Conservation (phyloP, 495 filamentous ascomycete genomes). For the Neurospora hispaniola region DNA sequence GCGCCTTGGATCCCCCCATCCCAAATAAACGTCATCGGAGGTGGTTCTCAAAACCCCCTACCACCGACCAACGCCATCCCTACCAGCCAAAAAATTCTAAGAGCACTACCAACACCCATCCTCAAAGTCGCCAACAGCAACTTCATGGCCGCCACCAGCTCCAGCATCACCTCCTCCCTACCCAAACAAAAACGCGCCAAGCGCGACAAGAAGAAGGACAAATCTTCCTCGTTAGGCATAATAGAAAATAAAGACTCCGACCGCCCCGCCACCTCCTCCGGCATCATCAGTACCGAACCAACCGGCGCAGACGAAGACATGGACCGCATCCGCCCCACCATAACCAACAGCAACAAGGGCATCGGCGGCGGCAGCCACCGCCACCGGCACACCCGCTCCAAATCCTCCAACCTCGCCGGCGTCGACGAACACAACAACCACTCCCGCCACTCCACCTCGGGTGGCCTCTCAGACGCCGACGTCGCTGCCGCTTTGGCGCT, state of each 20-base stretch:
- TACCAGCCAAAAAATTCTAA: slow-evolving; percentile 81
- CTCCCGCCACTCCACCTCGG: slow-evolving; percentile 4
- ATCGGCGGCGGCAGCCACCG: slow-evolving; percentile 7
- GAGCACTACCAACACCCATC: slow-evolving; percentile 82
- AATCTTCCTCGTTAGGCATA: background rate
- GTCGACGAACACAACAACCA: slow-evolving; percentile 17
- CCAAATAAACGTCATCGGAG: slow-evolving; percentile 77
- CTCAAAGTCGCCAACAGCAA: slow-evolving; percentile 89
- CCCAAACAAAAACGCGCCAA: slow-evolving; percentile 47
- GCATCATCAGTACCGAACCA: background rate
- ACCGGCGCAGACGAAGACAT: slow-evolving; percentile 25
- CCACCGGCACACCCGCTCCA: slow-evolving; percentile 22
- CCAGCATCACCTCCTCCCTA: slow-evolving; percentile 74
- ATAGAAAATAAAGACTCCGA: background rate
- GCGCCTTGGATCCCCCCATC: slow-evolving; percentile 98
- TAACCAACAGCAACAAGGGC: slow-evolving; percentile 11
- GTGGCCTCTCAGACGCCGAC: slow-evolving; percentile 16
- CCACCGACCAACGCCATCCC: slow-evolving; percentile 77
- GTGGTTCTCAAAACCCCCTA: slow-evolving; percentile 51
- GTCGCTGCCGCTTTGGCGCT: slow-evolving; percentile 8
- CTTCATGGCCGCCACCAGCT: slow-evolving; percentile 87
- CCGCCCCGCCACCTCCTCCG: background rate
- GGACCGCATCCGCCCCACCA: slow-evolving; percentile 25
- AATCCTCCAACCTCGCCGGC: slow-evolving; percentile 16
- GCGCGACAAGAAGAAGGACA: slow-evolving; percentile 41